phyloP scores from a whole-genome alignment of 768 basidiomycete species.

The Serendipita sp. region DNA sequence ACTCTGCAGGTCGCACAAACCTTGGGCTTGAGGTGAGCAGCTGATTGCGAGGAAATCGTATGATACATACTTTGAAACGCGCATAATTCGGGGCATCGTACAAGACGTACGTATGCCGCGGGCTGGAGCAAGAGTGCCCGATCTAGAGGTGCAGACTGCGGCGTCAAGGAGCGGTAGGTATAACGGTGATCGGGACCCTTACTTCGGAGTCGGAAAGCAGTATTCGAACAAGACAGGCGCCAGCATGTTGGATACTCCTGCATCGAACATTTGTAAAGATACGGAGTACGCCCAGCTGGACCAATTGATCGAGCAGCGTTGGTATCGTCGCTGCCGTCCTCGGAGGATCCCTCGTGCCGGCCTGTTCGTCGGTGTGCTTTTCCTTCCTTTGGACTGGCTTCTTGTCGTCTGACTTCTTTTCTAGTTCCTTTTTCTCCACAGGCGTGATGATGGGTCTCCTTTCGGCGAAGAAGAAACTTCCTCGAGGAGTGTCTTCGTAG shows the following conservation, averaged over 20 bases:
- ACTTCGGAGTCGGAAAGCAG: neutral
- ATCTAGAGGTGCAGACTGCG: neutral
- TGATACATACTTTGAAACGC: neutral
- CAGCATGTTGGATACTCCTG: neutral
- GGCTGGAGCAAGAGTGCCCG: conserved; percentile 3
- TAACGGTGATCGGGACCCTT: neutral
- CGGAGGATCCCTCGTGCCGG: neutral
- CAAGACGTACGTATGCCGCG: neutral
- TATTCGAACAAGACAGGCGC: neutral
- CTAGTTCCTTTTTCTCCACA: neutral
- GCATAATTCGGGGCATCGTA: neutral
- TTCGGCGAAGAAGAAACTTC: neutral
- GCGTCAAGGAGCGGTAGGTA: neutral
- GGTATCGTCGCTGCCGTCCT: neutral
- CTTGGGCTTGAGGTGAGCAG: neutral
- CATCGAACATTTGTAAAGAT: neutral
- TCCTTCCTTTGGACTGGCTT: neutral
- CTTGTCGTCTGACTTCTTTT: neutral
- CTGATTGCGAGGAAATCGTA: neutral
- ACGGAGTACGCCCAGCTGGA: neutral
- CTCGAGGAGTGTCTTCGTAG: neutral
- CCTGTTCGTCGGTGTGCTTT: neutral
- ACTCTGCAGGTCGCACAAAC: neutral
- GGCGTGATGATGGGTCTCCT: neutral
- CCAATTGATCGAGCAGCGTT: neutral